A percentile compares a stretch with the other conserved stretches of the same genome.
phyloP scores from a whole-genome alignment of 1,284 basidiomycete genomes.

The Xerocomus nothofagi region DNA sequence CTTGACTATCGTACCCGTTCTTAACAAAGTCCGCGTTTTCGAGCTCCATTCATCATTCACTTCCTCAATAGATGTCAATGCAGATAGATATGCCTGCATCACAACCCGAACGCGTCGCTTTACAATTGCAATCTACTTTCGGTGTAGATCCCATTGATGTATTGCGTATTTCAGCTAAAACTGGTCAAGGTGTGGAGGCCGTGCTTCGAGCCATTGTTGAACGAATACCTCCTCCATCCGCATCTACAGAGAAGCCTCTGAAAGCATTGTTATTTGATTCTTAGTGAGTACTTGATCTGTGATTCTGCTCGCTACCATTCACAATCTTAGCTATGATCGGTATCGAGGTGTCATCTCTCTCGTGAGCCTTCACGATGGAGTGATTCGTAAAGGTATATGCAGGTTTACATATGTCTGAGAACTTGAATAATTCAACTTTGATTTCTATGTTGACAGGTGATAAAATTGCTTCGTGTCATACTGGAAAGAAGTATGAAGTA shows the following conservation, averaged over 20 bases:
- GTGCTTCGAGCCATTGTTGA: constrained; percentile 83
- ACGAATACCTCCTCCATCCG: constrained; percentile 76
- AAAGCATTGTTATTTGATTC: constrained; percentile 95
- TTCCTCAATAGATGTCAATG: constrained; percentile 4
- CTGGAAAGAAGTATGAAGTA: constrained; percentile 90
- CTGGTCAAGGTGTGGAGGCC: constrained; percentile 76
- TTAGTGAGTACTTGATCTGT: constrained; percentile 51
- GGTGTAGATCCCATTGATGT: constrained; percentile 74
- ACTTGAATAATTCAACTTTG: background rate
- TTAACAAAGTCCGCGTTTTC: constrained; percentile 77
- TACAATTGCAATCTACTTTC: constrained; percentile 81
- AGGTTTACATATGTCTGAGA: background rate
- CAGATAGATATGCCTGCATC: constrained; percentile 90
- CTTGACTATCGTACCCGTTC: constrained; percentile 85
- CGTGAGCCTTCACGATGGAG: constrained; percentile 73
- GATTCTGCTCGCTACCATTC: background rate
- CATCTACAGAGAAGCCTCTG: constrained; percentile 53
- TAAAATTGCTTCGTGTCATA: constrained; percentile 84
- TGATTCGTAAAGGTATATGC: constrained; percentile 59
- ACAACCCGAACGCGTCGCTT: constrained; percentile 75
- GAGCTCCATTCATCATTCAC: background rate
- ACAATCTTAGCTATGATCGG: constrained; percentile 78
- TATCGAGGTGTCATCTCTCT: constrained; percentile 97
- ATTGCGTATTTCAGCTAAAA: constrained; percentile 89
- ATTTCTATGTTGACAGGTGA: constrained; percentile 57